Percentiles rank a stretch among this genome's conserved stretches.
Conservation (phyloP, 441 rosid species). For the Syzygium syzygioides region DNA sequence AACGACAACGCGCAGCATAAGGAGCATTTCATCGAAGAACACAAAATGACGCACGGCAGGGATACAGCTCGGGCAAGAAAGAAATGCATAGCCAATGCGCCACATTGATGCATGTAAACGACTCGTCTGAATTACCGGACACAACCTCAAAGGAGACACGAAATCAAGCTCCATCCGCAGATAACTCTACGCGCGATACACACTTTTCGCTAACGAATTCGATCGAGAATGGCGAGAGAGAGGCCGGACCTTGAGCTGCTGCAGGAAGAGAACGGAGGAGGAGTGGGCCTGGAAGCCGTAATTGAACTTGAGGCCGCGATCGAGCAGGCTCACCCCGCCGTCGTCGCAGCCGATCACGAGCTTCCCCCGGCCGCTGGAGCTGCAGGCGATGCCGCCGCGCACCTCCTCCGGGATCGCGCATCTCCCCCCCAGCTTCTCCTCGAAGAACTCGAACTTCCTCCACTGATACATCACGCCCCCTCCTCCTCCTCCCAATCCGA, state of each 20-base stretch:
- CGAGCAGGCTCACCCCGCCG: conserved; percentile 77
- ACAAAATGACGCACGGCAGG: background rate
- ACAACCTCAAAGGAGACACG: background rate
- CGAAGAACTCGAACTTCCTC: conserved; percentile 98
- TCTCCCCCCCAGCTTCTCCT: conserved; percentile 88
- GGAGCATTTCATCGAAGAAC: background rate
- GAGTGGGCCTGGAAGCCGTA: conserved; percentile 80
- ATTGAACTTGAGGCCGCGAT: conserved; percentile 91
- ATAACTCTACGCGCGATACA: background rate
- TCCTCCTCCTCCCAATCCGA: background rate
- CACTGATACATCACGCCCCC: conserved; percentile 59
- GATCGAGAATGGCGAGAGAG: background rate
- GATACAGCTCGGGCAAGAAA: background rate
- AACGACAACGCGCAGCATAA: background rate
- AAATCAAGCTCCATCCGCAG: background rate
- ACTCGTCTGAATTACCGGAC: background rate
- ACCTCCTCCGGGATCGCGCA: conserved; percentile 72
- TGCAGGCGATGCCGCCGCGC: conserved; percentile 55
- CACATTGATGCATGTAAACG: background rate
- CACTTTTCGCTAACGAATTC: background rate
- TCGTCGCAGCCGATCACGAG: conserved; percentile 80
- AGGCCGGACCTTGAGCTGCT: conserved; percentile 74
- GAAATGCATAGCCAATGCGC: background rate
- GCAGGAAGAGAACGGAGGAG: conserved; percentile 76
- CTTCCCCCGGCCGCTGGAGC: conserved; percentile 96